phyloP scores from a whole-genome alignment of 2,329 filamentous ascomycete species.

The Rugonectria rugulosa region DNA sequence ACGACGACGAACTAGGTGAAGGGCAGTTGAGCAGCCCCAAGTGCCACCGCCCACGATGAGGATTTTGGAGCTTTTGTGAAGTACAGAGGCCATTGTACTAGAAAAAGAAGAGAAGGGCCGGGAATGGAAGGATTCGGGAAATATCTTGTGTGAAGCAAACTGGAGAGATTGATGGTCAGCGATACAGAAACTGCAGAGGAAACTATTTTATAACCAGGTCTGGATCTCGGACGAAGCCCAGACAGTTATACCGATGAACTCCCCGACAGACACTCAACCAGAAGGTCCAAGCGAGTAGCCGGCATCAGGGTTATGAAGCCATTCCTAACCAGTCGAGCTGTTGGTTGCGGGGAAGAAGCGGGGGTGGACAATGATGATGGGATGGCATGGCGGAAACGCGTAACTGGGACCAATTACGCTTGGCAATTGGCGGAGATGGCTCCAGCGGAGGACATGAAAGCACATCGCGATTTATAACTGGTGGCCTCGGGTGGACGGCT shows the following conservation, averaged over 20 bases:
- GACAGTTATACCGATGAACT: too few species aligned
- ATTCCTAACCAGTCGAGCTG: background rate
- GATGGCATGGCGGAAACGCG: background rate
- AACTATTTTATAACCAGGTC: too few species aligned
- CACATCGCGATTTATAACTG: too few species aligned
- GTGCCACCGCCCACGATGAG: conserved; percentile 31
- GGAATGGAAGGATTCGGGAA: too few species aligned
- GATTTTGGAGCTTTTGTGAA: conserved; percentile 22
- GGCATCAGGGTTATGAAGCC: too few species aligned
- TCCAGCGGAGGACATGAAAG: too few species aligned
- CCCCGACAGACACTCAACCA: too few species aligned
- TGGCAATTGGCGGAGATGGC: background rate
- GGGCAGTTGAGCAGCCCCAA: conserved; percentile 29
- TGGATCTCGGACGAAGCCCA: too few species aligned
- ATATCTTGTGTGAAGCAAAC: too few species aligned
- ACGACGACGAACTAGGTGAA: conserved; percentile 26
- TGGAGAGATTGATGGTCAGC: too few species aligned
- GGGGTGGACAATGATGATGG: background rate
- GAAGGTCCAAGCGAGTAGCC: too few species aligned
- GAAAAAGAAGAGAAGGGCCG: background rate
- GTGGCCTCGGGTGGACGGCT: background rate
- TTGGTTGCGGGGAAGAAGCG: background rate
- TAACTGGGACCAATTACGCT: background rate
- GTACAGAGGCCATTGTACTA: conserved; percentile 15
- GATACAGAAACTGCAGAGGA: too few species aligned